Conservation (phyloP, 140 eudicot genomes). For the Anethum foeniculum region DNA sequence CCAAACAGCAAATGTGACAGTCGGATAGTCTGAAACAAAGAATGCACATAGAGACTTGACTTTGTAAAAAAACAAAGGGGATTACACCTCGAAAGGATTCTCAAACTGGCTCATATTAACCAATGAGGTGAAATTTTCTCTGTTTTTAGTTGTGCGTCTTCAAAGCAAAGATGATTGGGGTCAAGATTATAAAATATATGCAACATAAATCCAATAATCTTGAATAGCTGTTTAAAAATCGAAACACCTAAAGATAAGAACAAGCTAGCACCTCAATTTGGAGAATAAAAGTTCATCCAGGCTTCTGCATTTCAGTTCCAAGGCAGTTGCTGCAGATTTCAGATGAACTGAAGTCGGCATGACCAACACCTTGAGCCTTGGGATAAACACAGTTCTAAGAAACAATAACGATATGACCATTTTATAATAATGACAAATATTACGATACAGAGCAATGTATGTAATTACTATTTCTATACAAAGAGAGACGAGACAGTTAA, state of each 20-base stretch:
- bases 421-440: background rate
- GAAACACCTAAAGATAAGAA: background rate
- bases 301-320: background rate
- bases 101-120: background rate
- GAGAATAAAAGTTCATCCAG: background rate
- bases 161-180: background rate
- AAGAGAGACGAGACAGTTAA: background rate
- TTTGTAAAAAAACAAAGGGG: too few relatives aligned
- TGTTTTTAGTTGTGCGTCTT: background rate
- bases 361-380: background rate
- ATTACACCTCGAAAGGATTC: too few relatives aligned
- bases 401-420: background rate
- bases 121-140: background rate
- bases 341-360: background rate
- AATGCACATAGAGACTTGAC: background rate
- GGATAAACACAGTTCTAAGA: background rate
- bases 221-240: background rate
- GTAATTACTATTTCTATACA: background rate
- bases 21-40: background rate
- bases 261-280: background rate
- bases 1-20: background rate
- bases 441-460: background rate
- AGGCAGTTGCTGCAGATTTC: background rate
- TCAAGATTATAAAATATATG: background rate
- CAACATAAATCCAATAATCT: background rate